A percentile compares a stretch with the other conserved stretches of the same genome.
phyloP scores from a whole-genome alignment of 2,329 filamentous ascomycete genomes.

The Beauveria sp. region DNA sequence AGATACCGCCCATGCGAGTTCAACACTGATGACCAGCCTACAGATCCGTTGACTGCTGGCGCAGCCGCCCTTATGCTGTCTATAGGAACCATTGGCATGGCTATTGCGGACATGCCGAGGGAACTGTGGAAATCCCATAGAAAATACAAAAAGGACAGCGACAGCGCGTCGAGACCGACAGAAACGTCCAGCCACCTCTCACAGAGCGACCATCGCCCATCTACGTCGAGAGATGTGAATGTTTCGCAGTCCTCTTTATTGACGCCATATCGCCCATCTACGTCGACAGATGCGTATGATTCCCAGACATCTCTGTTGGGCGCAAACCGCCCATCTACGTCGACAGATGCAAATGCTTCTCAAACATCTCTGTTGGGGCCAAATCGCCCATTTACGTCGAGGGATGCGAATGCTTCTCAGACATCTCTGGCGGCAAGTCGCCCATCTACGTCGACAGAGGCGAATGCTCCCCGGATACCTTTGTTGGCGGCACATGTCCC shows the following conservation, averaged over 20 bases:
- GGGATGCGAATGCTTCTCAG: neutral
- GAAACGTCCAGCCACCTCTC: conserved; percentile 4
- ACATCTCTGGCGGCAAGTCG: too few relatives aligned
- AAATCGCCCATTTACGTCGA: neutral
- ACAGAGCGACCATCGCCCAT: neutral
- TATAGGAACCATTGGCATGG: conserved; percentile 73
- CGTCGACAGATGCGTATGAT: neutral
- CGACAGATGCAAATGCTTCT: neutral
- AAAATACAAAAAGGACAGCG: conserved; percentile 16
- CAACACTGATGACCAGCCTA: conserved; percentile 69
- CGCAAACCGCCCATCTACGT: neutral
- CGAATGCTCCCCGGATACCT: too few relatives aligned
- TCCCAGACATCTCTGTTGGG: too few relatives aligned
- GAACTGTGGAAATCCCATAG: conserved; percentile 42
- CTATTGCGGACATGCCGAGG: conserved; percentile 65
- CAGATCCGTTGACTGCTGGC: conserved; percentile 71
- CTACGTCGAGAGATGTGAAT: neutral
- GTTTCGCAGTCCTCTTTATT: too few relatives aligned
- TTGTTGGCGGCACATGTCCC: too few relatives aligned
- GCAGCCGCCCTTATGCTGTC: conserved; percentile 75
- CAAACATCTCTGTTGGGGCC: too few relatives aligned
- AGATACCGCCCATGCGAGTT: conserved; percentile 56
- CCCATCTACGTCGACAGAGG: too few relatives aligned
- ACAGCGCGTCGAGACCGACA: neutral
- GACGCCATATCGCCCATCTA: neutral